phyloP scores from a whole-genome alignment of 345 rosid species.

The Geranium brycei region DNA sequence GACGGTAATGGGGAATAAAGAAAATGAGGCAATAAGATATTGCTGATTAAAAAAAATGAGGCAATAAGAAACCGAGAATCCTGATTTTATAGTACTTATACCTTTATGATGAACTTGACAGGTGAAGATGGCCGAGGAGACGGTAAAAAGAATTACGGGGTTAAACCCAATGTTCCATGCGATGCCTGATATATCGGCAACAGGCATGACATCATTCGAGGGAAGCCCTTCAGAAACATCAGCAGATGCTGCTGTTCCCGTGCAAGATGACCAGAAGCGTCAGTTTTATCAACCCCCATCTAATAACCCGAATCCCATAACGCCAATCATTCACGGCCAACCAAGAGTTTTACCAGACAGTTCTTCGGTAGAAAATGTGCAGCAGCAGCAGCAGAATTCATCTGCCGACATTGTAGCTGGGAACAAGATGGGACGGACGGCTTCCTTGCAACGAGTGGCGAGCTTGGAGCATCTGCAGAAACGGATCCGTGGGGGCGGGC shows the following conservation, averaged over 20 bases:
- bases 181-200: slow-evolving; percentile 32
- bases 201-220: slow-evolving; percentile 28
- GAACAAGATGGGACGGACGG: slow-evolving; percentile 45
- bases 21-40: no score
- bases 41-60: no score
- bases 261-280: slow-evolving; percentile 30
- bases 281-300: slow-evolving; percentile 22
- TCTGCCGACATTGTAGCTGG: slow-evolving; percentile 20
- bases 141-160: slow-evolving; percentile 68
- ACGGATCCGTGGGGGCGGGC: slow-evolving; percentile 42
- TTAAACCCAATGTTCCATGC: slow-evolving; percentile 49
- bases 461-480: slow-evolving; percentile 92
- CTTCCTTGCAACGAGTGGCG: slow-evolving; percentile 69
- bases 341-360: slow-evolving; percentile 24
- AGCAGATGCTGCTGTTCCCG: slow-evolving; percentile 42
- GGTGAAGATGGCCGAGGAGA: slow-evolving; percentile 97
- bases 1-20: no score
- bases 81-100: no score
- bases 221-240: slow-evolving; percentile 42
- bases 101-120: slow-evolving; percentile 8
- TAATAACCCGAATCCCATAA: slow-evolving; percentile 14
- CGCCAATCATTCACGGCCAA: slow-evolving; percentile 19
- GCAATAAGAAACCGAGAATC: no score
- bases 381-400: slow-evolving; percentile 14
- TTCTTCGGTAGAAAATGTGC: slow-evolving; percentile 29